Percentiles rank a stretch among this genome's conserved stretches.
phyloP scores from a whole-genome alignment of 140 eudicot genomes.

The Stevia rebaudiana region DNA sequence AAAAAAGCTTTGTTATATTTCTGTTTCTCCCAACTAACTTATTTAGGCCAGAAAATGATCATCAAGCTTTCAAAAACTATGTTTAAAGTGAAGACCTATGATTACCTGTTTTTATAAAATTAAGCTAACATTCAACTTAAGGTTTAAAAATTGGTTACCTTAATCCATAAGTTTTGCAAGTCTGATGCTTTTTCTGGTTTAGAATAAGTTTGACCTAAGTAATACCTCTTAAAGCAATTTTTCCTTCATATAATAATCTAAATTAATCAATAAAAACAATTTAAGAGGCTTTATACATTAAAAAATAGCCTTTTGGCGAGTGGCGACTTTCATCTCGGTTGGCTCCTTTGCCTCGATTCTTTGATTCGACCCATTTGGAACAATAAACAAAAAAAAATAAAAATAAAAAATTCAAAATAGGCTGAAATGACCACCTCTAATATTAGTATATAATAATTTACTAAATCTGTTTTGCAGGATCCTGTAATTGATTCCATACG shows the following conservation, averaged over 20 bases:
- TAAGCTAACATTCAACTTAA: not conserved
- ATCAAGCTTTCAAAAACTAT: not conserved
- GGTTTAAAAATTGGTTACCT: not conserved
- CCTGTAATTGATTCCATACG: constrained; percentile 58
- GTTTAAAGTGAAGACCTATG: too few relatives aligned
- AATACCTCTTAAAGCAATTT: not conserved
- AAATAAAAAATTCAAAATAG: not conserved
- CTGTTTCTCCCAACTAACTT: not conserved
- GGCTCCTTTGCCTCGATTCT: not conserved
- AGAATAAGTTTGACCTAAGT: not conserved
- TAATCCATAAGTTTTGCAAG: not conserved
- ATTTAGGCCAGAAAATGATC: not conserved
- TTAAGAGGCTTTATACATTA: not conserved
- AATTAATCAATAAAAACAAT: not conserved
- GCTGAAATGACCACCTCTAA: not conserved
- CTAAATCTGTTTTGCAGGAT: constrained; percentile 50
- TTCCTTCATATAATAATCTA: not conserved
- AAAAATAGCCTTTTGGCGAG: not conserved
- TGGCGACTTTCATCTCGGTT: not conserved
- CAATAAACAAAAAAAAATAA: not conserved
- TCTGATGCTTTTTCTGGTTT: not conserved
- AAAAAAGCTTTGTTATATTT: not conserved
- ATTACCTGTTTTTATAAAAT: not conserved
- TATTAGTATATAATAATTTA: constrained; percentile 1
- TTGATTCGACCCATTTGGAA: not conserved